Base-by-base conservation (phyloP, 2,329 filamentous ascomycete genomes). In the Myriosclerotinia curreyana region DNA sequence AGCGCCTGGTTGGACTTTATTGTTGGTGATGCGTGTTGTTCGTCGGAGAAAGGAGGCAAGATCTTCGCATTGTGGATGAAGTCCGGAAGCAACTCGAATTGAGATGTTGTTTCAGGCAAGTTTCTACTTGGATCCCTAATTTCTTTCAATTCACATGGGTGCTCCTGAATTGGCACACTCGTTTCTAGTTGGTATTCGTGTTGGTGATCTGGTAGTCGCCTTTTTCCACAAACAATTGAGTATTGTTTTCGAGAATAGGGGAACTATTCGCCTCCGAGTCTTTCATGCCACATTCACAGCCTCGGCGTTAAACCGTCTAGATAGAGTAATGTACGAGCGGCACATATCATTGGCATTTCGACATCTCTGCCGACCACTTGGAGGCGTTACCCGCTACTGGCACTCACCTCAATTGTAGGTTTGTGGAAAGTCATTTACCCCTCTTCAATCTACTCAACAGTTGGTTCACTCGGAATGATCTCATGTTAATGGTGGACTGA, bases 1-100 rank as follows among this genome's bases (percentile, higher is more conserved):
- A 59, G n/a, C 8, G 28, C 42, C 42, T 36, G 48, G 55, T 59
- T 48, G 55, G 55, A n/a, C 12, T 34, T 49, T 59, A 14, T 58
- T 48, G 46, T 28, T 48, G 31, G 31, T 49, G 55, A 4, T 48
- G 55, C 20, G 40, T 36, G 20, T 34, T 36, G 20, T 25, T 36
- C 40, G 28, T 7, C 28, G 46, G 42, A 48, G 38, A 48, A 58
- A 46, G 54, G 42, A 48, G 40, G 17, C 20, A 58, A 48, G 55
- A 59, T 59, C 28, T 48, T 59, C n/a, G 31, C n/a, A 14, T 20
- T 59, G 7, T 22, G 44, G 42, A 38, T 48, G 20, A 36, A 36
- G 9, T 25, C 28, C 4, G 42, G 42, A 34, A 36, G 14, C 42
- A 38, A 36, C 12, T 58, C 14, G 28, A 36, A 36, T 36, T 48